Evolutionary conservation across 805 yeast genomes (phyloP).

Genomic region (Cyberlindnera subsufficiens): DNA sequence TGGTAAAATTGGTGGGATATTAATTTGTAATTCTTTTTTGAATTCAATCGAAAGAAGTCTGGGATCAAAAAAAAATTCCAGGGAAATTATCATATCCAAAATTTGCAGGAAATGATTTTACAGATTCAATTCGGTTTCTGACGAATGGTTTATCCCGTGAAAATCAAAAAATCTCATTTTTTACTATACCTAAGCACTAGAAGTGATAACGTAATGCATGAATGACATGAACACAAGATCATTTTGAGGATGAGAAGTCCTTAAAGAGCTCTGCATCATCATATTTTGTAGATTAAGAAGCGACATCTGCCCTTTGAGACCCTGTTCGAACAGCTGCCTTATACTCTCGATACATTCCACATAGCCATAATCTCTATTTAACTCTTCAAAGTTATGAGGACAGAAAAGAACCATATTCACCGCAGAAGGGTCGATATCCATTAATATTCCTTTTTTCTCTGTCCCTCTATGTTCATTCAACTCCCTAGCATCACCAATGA

Average conservation of each 20-base stretch:
- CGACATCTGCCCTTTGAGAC: constrained; percentile 2
- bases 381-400: constrained; percentile 9
- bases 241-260: constrained; percentile 1
- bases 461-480: neutral
- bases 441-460: constrained; percentile 1
- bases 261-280: constrained; percentile 13
- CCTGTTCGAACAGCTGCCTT: constrained; percentile 1
- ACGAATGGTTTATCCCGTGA: no score
- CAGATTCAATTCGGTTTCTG: no score
- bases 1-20: no score
- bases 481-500: neutral
- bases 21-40: no score
- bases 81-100: no score
- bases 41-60: no score
- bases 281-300: constrained; percentile 15
- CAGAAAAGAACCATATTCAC: constrained; percentile 12
- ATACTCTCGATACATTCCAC: constrained; percentile 5
- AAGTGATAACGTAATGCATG: constrained; percentile 5
- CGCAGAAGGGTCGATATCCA: neutral
- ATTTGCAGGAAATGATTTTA: no score
- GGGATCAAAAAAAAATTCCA: no score
- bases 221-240: constrained; percentile 13
- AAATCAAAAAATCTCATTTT: neutral
- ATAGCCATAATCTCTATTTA: constrained; percentile 1
- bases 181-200: neutral